Evolutionary conservation across 768 basidiomycete genomes (phyloP), one percentile per base, ranked within the genome.

Genomic region (Xerocomellus chrysenteron): DNA sequence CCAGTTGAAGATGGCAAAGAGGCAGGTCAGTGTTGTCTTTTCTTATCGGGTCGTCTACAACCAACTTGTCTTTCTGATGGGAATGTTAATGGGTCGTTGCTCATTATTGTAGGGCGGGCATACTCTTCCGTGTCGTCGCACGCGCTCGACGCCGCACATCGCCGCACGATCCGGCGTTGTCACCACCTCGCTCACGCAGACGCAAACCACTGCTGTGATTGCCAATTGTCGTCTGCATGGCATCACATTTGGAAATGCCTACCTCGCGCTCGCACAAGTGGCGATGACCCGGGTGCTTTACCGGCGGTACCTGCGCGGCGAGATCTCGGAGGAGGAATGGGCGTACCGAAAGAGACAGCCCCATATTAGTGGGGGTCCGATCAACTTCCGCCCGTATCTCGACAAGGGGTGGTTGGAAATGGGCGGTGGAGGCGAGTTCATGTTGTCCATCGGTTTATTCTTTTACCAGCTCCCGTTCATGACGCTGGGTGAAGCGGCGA

Each of bases 261-360:
- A 75, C 42, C 75, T 81, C 7, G 72, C 82, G 9, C 71, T 85
- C 24, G 76, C 73, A 2, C 85, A 86, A 62, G 71, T 84, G 11
- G 83, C 79, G 0, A 68, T 81, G 50, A 74, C 82, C 6, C 80
- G 83, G 1, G 60, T 84, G 9, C 73, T 85, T 13, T 78, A 79
- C 45, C 73, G 76, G 28, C 74, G 71, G 36, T 81, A 78, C 56
- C 60, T 80, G 13, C 73, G 72, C 5, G 82, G 83, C 1, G 72
- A 80, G 16, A 80, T 86, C 44, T 65, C 68, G 9, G 65, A 75
- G 41, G 75, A 73, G 4, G 84, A 86, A 64, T 85, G 84, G 84
- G 73, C 74, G 21, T 76, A 75, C 45, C 68, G 84, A 24, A 77
- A 73, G 54, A 73, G 65, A 48, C 76, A 84, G 56, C 81, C 82